phyloP scores from a whole-genome alignment of 352 stramenopile species.

The Phytophthora agathidicida region DNA sequence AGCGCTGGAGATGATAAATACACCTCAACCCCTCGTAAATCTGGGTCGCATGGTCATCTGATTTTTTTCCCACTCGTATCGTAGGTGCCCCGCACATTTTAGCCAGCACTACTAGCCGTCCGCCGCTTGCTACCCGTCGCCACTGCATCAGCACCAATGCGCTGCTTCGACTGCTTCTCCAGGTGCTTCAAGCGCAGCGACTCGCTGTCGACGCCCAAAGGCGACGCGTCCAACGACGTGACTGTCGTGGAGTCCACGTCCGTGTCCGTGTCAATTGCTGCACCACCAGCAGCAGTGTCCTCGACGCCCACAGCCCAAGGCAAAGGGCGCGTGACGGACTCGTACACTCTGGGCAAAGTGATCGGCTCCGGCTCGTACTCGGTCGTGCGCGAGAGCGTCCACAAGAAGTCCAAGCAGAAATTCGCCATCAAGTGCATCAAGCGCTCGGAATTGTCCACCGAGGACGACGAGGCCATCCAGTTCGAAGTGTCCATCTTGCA shows the following conservation, averaged over 20 bases:
- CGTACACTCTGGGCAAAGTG: conserved; percentile 78
- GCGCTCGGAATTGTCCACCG: conserved; percentile 65
- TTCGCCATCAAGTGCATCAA: conserved; percentile 93
- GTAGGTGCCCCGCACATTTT: no score
- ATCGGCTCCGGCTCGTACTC: conserved; percentile 92
- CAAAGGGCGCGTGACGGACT: conserved; percentile 68
- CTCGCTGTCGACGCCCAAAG: conserved; percentile 29
- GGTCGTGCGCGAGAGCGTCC: conserved; percentile 83
- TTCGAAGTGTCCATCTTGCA: conserved; percentile 85
- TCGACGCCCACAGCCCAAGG: conserved; percentile 30
- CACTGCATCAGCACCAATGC: conserved; percentile 39
- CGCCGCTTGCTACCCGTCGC: not conserved
- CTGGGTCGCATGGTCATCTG: conserved; percentile 19
- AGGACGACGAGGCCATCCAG: conserved; percentile 83
- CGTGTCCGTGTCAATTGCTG: not conserved
- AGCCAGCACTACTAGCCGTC: conserved; percentile 6
- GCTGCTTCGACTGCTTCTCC: conserved; percentile 71
- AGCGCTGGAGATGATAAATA: no score
- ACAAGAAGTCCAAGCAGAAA: conserved; percentile 81
- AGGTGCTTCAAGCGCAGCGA: conserved; percentile 50
- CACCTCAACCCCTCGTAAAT: not conserved
- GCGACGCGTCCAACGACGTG: conserved; percentile 12
- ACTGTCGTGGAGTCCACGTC: conserved; percentile 21
- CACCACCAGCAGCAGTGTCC: conserved; percentile 10
- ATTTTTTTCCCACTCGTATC: conserved; percentile 30